Evolutionary conservation across 495 filamentous ascomycete species (phyloP), one percentile per base, ranked within the genome.

Genomic region (Hypoxylon fuscum): DNA sequence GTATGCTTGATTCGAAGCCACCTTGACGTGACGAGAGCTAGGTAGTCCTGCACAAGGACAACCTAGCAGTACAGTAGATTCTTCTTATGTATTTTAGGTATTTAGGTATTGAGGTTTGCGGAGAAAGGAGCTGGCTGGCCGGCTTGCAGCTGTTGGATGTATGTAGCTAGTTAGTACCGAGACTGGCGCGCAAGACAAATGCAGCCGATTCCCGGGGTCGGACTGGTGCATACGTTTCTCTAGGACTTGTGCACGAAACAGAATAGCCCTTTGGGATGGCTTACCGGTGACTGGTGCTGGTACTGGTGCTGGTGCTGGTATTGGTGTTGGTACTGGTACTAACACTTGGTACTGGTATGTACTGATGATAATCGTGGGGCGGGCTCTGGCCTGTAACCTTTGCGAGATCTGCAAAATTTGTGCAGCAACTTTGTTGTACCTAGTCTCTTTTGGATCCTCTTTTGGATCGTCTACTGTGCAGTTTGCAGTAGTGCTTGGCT

Each of bases 1-100:
- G 65, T 69, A 40, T 69, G 62, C 70, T 66, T 74, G 68, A 69
- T 68, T 72, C 69, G 80, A 82, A 85, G 81, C 82, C 83, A 85
- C 80, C 65, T 84, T 85, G 79, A 66, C 72, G 71, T 85, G 79
- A 66, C 72, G 71, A 62, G 51, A 52, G 59, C 69, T 61, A 68
- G 68, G 66, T 66, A 74, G 75, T 74, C 74, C 72, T 72, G 73
- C n/a, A 67, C 61, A 8, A 74, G 69, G 63, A 72, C 71, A 76
- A n/a, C 69, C 72, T 68, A 72, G 64, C 48, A n/a, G n/a, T n/a
- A n/a, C n/a, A n/a, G n/a, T n/a, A n/a, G n/a, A n/a, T n/a, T n/a
- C n/a, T n/a, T n/a, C n/a, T n/a, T n/a, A n/a, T n/a, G n/a, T n/a
- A n/a, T n/a, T n/a, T n/a, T n/a, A n/a, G n/a, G n/a, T n/a, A n/a